Evolutionary conservation across 352 stramenopile genomes (phyloP).

Genomic region (Phytophthora macrochlamydospora): DNA sequence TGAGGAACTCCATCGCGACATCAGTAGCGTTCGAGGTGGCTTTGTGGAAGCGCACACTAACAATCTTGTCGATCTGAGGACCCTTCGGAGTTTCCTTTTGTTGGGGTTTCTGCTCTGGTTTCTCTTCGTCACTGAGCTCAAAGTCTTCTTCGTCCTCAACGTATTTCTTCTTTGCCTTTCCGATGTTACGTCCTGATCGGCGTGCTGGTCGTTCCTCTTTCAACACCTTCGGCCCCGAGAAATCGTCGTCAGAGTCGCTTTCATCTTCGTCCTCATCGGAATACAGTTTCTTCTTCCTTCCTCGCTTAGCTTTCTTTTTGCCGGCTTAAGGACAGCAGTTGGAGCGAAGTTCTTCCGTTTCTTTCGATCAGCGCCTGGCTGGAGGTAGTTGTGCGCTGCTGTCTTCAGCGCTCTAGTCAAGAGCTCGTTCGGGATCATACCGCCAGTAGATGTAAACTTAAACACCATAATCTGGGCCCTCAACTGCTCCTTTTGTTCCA

Average conservation of each 20-base stretch:
- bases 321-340: conserved; percentile 56
- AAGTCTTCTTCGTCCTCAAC: conserved; percentile 84
- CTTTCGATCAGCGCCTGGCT: conserved; percentile 63
- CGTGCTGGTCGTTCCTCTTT: conserved; percentile 66
- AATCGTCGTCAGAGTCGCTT: conserved; percentile 68
- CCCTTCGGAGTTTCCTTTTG: conserved; percentile 55
- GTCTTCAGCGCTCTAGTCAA: conserved; percentile 72
- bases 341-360: conserved; percentile 80
- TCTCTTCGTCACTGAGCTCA: conserved; percentile 79
- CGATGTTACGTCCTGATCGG: conserved; percentile 80
- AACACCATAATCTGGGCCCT: conserved; percentile 92
- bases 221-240: conserved; percentile 33
- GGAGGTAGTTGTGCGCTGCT: conserved; percentile 61
- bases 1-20: conserved; percentile 95
- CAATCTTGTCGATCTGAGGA: conserved; percentile 93
- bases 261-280: conserved; percentile 86
- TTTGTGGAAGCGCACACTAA: conserved; percentile 88
- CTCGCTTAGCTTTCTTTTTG: conserved; percentile 72
- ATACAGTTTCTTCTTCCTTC: conserved; percentile 69
- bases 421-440: conserved; percentile 79
- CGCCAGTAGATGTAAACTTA: conserved; percentile 86
- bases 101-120: conserved; percentile 29
- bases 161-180: conserved; percentile 87
- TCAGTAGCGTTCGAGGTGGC: conserved; percentile 46
- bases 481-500: conserved; percentile 89